Evolutionary conservation across 805 yeast genomes (phyloP).

Genomic region (Hanseniaspora guilliermondii): DNA sequence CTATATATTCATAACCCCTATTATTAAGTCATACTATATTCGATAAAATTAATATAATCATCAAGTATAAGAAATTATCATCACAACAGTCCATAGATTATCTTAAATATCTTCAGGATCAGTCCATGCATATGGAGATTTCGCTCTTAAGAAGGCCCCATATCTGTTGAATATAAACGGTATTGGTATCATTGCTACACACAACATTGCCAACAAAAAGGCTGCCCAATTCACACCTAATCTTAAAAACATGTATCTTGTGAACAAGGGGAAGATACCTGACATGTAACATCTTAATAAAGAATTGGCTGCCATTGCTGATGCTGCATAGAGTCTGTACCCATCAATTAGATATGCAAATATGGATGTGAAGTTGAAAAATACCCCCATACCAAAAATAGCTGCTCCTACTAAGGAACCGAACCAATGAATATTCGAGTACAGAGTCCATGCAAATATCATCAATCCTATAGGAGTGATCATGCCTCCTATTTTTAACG

Average conservation of each 20-base stretch:
- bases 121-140: constrained; percentile 38
- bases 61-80: too few species aligned
- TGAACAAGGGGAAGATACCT: constrained; percentile 47
- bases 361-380: constrained; percentile 54
- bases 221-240: constrained; percentile 51
- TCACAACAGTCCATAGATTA: too few species aligned
- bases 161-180: constrained; percentile 42
- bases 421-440: constrained; percentile 53
- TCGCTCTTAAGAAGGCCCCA: constrained; percentile 35
- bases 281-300: constrained; percentile 42
- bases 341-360: constrained; percentile 56
- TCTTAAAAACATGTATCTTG: constrained; percentile 42
- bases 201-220: constrained; percentile 38
- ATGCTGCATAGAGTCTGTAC: constrained; percentile 42
- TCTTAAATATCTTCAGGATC: constrained; percentile 14
- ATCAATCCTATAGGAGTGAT: constrained; percentile 53
- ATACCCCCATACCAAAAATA: constrained; percentile 58
- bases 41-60: too few species aligned
- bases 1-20: too few species aligned
- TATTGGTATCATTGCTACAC: constrained; percentile 40
- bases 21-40: too few species aligned
- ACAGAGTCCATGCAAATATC: constrained; percentile 68
- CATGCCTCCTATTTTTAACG: constrained; percentile 55
- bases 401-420: constrained; percentile 59
- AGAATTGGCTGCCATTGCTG: constrained; percentile 41